Percentiles rank a stretch among this genome's conserved stretches.
Conservation (phyloP, 352 stramenopile genomes). For the Phytophthora capsici region DNA sequence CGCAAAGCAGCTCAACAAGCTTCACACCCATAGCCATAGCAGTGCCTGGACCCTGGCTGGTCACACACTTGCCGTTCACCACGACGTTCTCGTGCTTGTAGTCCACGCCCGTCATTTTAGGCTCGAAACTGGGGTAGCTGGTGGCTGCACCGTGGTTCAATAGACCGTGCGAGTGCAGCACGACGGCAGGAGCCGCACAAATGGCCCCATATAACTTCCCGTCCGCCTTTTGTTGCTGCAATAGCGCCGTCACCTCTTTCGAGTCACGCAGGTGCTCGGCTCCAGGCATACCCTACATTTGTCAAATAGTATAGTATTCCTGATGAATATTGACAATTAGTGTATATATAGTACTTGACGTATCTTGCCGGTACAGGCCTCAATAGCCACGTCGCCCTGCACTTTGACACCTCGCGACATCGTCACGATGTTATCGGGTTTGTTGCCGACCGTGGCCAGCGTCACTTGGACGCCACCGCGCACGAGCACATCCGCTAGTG, state of each 20-base stretch:
- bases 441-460: too few species aligned
- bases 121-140: conserved; percentile 74
- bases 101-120: conserved; percentile 57
- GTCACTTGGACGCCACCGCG: too few species aligned
- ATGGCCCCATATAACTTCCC: conserved; percentile 79
- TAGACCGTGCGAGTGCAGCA: conserved; percentile 72
- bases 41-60: conserved; percentile 77
- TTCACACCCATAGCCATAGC: conserved; percentile 87
- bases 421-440: too few species aligned
- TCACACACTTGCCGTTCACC: conserved; percentile 78
- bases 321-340: background rate
- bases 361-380: too few species aligned
- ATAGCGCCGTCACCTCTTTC: conserved; percentile 53
- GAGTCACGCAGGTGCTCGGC: conserved; percentile 79
- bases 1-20: conserved; percentile 77
- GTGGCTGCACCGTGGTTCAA: conserved; percentile 52
- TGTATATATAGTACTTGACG: conserved; percentile 34
- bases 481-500: too few species aligned
- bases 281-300: too few species aligned
- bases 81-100: conserved; percentile 69
- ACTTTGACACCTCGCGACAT: too few species aligned
- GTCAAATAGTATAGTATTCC: conserved; percentile 8
- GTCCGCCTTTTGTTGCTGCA: conserved; percentile 69
- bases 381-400: too few species aligned
- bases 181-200: conserved; percentile 73